Evolutionary conservation across 2,329 filamentous ascomycete genomes (phyloP).

Genomic region (Hypoxylon sp.): DNA sequence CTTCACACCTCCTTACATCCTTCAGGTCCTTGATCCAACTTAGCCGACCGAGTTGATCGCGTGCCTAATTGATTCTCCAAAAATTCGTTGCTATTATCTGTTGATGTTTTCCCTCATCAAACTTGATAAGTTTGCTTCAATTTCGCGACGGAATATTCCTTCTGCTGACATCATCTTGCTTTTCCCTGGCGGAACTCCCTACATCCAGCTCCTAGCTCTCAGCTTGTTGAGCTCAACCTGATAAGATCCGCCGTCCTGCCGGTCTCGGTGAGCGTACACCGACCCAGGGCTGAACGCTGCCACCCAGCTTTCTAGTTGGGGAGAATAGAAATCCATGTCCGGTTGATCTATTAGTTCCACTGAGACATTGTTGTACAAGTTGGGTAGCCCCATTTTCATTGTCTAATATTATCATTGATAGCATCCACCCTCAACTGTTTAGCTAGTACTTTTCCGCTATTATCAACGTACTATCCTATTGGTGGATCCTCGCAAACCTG

Average conservation of each 20-base stretch:
- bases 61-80: slow-evolving; percentile 18
- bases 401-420: slow-evolving; percentile 16
- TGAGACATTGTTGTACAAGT: slow-evolving; percentile 43
- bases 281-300: slow-evolving; percentile 29
- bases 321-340: slow-evolving; percentile 36
- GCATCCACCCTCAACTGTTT: slow-evolving; percentile 32
- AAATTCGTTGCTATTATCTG: slow-evolving; percentile 19
- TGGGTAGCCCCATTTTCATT: slow-evolving; percentile 39
- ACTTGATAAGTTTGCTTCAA: slow-evolving; percentile 21
- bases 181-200: slow-evolving; percentile 22
- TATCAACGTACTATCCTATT: slow-evolving; percentile 36
- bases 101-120: slow-evolving; percentile 27
- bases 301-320: slow-evolving; percentile 35
- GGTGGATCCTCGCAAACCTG: slow-evolving; percentile 25
- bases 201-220: slow-evolving; percentile 18
- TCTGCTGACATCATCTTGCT: slow-evolving; percentile 44
- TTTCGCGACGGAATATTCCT: slow-evolving; percentile 33
- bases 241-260: slow-evolving; percentile 31
- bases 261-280: slow-evolving; percentile 39
- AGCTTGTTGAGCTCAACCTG: slow-evolving; percentile 46
- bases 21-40: slow-evolving; percentile 7
- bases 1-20: slow-evolving; percentile 20
- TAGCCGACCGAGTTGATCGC: slow-evolving; percentile 21
- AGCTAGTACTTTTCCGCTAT: slow-evolving; percentile 16
- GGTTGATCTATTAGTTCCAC: slow-evolving; percentile 36